Conservation (phyloP, 2,329 filamentous ascomycete species). For the Pestalotiopsis sp. region DNA sequence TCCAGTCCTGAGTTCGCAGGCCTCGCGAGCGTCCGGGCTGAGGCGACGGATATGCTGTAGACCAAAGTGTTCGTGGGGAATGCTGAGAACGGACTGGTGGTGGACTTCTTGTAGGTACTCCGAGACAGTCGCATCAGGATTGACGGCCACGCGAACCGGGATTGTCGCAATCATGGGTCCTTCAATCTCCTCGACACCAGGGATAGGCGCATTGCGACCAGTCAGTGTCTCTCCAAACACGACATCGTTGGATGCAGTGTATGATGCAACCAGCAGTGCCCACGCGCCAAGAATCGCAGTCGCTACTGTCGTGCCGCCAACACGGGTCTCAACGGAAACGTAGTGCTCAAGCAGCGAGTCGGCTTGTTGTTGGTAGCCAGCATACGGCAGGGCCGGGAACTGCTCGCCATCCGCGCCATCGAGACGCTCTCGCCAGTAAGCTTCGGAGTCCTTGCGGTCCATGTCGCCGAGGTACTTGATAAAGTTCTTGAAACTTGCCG, state of each 20-base stretch:
- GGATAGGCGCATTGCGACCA: slow-evolving; percentile 53
- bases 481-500: slow-evolving; percentile 50
- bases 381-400: slow-evolving; percentile 50
- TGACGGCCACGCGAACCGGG: slow-evolving; percentile 53
- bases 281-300: slow-evolving; percentile 62
- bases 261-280: slow-evolving; percentile 56
- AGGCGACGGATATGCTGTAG: slow-evolving; percentile 62
- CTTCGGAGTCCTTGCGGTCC: slow-evolving; percentile 41
- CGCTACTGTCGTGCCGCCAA: slow-evolving; percentile 50
- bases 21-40: slow-evolving; percentile 55
- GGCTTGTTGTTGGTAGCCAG: slow-evolving; percentile 51
- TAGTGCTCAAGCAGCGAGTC: slow-evolving; percentile 58
- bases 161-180: slow-evolving; percentile 65
- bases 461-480: slow-evolving; percentile 47
- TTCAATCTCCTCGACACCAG: slow-evolving; percentile 55
- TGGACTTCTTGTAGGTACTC: slow-evolving; percentile 62
- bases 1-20: slow-evolving; percentile 58
- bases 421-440: slow-evolving; percentile 50
- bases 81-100: slow-evolving; percentile 55
- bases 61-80: slow-evolving; percentile 67
- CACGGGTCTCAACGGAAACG: slow-evolving; percentile 38
- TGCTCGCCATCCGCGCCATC: slow-evolving; percentile 46
- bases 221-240: slow-evolving; percentile 64
- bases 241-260: slow-evolving; percentile 54
- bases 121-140: slow-evolving; percentile 41